Conservation (phyloP, 345 rosid genomes). For the Gossypioides kirkii region DNA sequence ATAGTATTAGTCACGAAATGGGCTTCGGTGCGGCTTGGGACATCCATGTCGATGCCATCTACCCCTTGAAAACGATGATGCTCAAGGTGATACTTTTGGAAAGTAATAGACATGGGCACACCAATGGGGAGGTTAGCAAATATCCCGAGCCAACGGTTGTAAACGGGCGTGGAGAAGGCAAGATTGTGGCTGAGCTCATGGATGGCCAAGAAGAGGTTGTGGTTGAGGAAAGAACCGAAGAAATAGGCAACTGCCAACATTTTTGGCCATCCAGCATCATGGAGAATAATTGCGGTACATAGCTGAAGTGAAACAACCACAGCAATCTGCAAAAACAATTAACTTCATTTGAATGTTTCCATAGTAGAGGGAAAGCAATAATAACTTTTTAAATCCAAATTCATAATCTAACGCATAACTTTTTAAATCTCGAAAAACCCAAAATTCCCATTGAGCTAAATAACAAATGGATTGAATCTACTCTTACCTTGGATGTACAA, state of each 20-base stretch:
- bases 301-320: slow-evolving; percentile 67
- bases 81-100: slow-evolving; percentile 90
- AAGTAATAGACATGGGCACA: slow-evolving; percentile 85
- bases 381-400: not conserved
- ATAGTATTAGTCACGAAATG: slow-evolving; percentile 46
- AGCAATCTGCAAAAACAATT: slow-evolving; percentile 39
- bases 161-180: slow-evolving; percentile 69
- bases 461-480: not conserved
- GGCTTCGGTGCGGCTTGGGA: slow-evolving; percentile 68
- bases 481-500: slow-evolving; percentile 2
- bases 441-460: not conserved
- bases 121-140: slow-evolving; percentile 86
- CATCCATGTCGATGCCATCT: slow-evolving; percentile 78
- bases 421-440: not conserved
- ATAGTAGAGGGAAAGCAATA: not conserved
- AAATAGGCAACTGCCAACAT: slow-evolving; percentile 62
- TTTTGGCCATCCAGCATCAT: slow-evolving; percentile 63
- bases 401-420: no score
- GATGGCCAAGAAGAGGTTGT: slow-evolving; percentile 86
- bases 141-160: slow-evolving; percentile 85
- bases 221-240: slow-evolving; percentile 85
- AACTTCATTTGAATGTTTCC: not conserved
- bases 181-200: slow-evolving; percentile 93
- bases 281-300: slow-evolving; percentile 53
- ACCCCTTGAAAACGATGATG: slow-evolving; percentile 92